Evolutionary conservation across 306 rosid species (phyloP), one percentile per base, ranked within the genome.

Genomic region (Nissolia schottii): DNA sequence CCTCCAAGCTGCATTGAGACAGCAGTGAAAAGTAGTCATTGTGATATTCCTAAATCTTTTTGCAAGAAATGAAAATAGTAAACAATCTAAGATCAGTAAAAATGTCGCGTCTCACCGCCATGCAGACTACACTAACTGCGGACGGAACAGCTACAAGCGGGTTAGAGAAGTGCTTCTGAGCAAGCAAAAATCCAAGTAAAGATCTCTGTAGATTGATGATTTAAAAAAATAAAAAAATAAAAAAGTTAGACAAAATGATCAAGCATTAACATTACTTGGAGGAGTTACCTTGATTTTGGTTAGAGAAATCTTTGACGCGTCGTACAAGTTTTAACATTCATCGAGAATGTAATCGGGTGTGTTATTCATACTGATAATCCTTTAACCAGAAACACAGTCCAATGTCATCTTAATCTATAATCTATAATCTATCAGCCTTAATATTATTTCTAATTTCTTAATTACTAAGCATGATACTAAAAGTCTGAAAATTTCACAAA

Each of bases 121-220:
- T 91, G 71, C 96, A 94, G 64, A 94, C 95, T 54, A 94, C 97
- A 5, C 96, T 94, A 62, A 94, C 97, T 15, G 99, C 96, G 13
- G 97, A 91, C 64, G 99, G 99, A 80, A 89, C 96, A 7, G 97
- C 90, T 6, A 94, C 96, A 20, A 91, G 89, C 16, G 99, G 96
- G 59, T 94, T 91, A 24, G 89, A 77, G 50, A 91, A 94, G 84
- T 91, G 99, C 82, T 89, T 94, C 79, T 94, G 95, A 80, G 98
- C 98, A 59, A 94, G 96, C 40, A 87, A 83, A 85, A 91, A 91
- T 19, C 99, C 99, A 11, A 94, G 94, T 35, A 96, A 97, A 51
- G 98, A 94, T 82, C 98, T 91, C 98, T 89, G 92, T 76, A 41
- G 56, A 41, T 34, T 6, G n/a, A n/a, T n/a, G n/a, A n/a, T n/a